Evolutionary conservation across 148 eudicot genomes (phyloP).

Genomic region (Suaeda aralocaspica): DNA sequence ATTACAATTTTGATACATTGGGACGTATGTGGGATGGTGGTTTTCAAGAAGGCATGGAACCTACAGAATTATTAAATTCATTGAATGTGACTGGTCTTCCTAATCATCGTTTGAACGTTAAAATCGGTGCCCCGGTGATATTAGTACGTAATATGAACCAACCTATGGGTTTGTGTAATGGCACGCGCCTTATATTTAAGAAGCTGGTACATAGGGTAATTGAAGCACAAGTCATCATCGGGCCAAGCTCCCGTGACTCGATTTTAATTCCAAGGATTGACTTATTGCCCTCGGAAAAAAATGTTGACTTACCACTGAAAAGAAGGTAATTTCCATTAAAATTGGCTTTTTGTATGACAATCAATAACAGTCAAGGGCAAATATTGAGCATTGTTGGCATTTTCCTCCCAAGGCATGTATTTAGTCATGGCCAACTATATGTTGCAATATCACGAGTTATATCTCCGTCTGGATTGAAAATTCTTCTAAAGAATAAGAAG

Average conservation of each 20-base stretch:
- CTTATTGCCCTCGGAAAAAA: not conserved
- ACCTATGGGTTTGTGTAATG: too few species aligned
- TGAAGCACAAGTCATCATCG: not conserved
- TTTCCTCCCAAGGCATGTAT: not conserved
- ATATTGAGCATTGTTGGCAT: too few species aligned
- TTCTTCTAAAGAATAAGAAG: not conserved
- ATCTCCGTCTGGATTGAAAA: not conserved
- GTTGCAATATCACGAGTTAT: not conserved
- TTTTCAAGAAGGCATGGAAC: not conserved
- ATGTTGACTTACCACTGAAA: not conserved
- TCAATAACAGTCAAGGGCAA: not conserved
- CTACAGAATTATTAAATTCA: not conserved
- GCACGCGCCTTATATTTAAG: too few species aligned
- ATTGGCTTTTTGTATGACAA: not conserved
- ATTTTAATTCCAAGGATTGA: not conserved
- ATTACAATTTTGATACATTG: not conserved
- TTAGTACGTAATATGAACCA: too few species aligned
- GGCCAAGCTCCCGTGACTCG: not conserved
- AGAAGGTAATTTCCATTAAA: not conserved
- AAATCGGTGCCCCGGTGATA: too few species aligned
- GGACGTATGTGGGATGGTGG: not conserved
- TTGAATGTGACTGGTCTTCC: not conserved
- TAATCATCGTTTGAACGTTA: too few species aligned
- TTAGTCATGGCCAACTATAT: not conserved
- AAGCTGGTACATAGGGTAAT: not conserved